Percentiles rank a stretch among this genome's conserved stretches.
These are phyloP conservation scores for Thraustochytrium sp. DNA, from an alignment of 352 stramenopile species.

Conservation along the genomic window DNA sequence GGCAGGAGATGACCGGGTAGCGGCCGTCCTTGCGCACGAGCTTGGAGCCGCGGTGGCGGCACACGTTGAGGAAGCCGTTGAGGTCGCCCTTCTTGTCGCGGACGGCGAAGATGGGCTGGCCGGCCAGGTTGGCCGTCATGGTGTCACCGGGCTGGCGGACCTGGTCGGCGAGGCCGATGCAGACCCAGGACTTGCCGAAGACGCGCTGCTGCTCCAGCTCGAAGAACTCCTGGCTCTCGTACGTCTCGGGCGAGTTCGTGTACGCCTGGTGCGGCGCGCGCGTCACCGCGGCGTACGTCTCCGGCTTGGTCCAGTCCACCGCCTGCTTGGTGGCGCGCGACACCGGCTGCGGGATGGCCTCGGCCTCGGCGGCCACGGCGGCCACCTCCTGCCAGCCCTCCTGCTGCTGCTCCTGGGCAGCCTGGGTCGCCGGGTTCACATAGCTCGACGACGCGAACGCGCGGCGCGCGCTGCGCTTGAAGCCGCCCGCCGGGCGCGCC, in stretches of 20 bases:
- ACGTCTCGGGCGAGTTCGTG: conserved; percentile 44
- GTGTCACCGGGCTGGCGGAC: conserved; percentile 48
- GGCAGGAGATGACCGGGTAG: conserved; percentile 49
- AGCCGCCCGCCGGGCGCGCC: neutral
- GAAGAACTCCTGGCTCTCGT: conserved; percentile 43
- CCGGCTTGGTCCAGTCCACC: neutral
- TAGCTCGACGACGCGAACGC: neutral
- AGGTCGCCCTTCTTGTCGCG: conserved; percentile 45
- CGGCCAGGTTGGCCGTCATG: conserved; percentile 43
- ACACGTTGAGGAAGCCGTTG: conserved; percentile 50
- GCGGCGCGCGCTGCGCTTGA: neutral
- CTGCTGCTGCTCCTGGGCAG: neutral
- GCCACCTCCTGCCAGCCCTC: neutral
- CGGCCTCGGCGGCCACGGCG: neutral
- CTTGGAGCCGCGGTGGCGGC: conserved; percentile 46
- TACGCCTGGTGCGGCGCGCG: conserved; percentile 42
- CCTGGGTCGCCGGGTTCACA: neutral
- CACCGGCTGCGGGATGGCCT: too few relatives aligned
- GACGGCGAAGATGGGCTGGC: conserved; percentile 47
- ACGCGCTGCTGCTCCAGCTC: conserved; percentile 47
- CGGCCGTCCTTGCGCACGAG: conserved; percentile 47
- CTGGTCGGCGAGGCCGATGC: conserved; percentile 47
- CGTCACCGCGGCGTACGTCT: conserved; percentile 6
- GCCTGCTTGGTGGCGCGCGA: neutral
- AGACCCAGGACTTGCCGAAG: conserved; percentile 47